These are phyloP conservation scores for Citrullus amarus DNA, from an alignment of 306 rosid species.

Conservation along the genomic window DNA sequence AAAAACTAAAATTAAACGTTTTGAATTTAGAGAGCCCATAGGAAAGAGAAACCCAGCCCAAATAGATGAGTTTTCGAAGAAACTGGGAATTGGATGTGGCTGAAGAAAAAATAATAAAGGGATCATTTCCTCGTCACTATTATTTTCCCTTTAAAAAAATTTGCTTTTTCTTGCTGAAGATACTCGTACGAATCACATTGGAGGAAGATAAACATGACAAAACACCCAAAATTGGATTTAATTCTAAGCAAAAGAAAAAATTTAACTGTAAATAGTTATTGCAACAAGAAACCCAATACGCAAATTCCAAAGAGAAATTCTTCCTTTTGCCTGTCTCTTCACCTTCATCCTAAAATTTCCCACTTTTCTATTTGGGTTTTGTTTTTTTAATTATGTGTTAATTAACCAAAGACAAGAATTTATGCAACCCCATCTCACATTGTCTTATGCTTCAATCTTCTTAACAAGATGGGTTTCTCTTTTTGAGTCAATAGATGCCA, in stretches of 20 bases:
- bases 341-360: neutral
- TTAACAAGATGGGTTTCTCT: conserved; percentile 23
- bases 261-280: conserved; percentile 22
- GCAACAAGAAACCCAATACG: conserved; percentile 19
- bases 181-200: neutral
- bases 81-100: neutral
- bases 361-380: conserved; percentile 7
- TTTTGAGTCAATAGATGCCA: conserved; percentile 28
- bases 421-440: conserved; percentile 11
- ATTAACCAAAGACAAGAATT: neutral
- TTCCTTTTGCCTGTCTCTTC: neutral
- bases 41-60: neutral
- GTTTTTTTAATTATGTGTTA: neutral
- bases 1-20: neutral
- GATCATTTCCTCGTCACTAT: neutral
- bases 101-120: neutral
- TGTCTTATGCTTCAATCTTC: conserved; percentile 19
- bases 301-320: neutral
- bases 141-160: neutral
- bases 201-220: conserved; percentile 9
- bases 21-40: neutral
- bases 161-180: conserved; percentile 4
- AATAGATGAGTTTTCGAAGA: neutral
- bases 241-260: neutral
- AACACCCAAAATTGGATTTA: conserved; percentile 14